phyloP scores from a whole-genome alignment of 108 stramenopile genomes.

The Pseudonitzschia multistriata region DNA sequence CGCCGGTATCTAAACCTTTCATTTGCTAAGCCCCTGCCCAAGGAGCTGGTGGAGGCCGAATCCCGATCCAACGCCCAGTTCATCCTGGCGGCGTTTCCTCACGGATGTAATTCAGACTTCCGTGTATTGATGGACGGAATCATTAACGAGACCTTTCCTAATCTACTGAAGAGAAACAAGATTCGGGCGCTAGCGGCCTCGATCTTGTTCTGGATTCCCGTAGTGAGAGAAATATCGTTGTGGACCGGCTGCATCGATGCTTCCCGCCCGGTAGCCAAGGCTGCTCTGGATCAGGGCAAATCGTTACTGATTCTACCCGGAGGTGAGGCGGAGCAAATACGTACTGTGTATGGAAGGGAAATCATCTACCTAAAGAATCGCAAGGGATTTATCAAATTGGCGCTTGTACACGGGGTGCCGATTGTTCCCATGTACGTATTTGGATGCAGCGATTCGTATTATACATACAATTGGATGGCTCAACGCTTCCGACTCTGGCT shows the following conservation, averaged over 20 bases:
- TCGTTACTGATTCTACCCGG: slow-evolving; percentile 53
- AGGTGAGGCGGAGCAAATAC: slow-evolving; percentile 55
- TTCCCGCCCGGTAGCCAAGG: slow-evolving; percentile 39
- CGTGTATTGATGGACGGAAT: slow-evolving; percentile 44
- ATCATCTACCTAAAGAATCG: slow-evolving; percentile 59
- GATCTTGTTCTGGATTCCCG: slow-evolving; percentile 59
- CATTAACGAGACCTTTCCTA: slow-evolving; percentile 23
- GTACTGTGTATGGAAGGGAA: slow-evolving; percentile 40
- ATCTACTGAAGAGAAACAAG: slow-evolving; percentile 23
- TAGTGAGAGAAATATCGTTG: slow-evolving; percentile 61
- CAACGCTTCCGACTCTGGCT: slow-evolving; percentile 40
- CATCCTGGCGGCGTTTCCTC: slow-evolving; percentile 39
- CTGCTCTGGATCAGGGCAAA: slow-evolving; percentile 30
- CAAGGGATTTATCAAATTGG: slow-evolving; percentile 86
- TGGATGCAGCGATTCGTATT: slow-evolving; percentile 52
- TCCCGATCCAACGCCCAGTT: slow-evolving; percentile 20
- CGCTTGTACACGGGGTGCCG: slow-evolving; percentile 63
- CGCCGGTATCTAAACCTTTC: background rate
- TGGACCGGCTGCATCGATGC: slow-evolving; percentile 67
- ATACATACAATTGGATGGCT: slow-evolving; percentile 20
- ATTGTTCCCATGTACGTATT: slow-evolving; percentile 87
- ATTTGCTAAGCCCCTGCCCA: background rate
- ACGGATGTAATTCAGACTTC: slow-evolving; percentile 35
- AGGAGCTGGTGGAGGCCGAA: background rate
- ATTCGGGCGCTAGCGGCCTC: slow-evolving; percentile 52